Percentiles rank a stretch among this genome's conserved stretches.
phyloP scores from a whole-genome alignment of 139 green algal species.

The Yamagishiella unicocca region DNA sequence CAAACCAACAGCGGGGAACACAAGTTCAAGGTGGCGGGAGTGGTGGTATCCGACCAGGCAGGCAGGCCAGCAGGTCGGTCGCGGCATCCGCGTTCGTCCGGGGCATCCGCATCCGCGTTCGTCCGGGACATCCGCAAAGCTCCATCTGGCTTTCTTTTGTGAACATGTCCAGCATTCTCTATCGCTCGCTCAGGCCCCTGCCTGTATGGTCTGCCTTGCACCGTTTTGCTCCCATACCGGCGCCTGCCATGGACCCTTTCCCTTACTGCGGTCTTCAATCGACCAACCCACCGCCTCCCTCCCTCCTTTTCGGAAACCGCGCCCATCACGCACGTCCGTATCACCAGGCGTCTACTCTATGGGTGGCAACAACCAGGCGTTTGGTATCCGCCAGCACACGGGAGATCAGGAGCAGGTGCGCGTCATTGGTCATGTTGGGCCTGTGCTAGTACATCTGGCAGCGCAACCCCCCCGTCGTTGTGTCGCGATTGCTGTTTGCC shows the following conservation, averaged over 20 bases:
- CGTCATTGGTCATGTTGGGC: too few relatives aligned
- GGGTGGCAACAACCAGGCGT: background rate
- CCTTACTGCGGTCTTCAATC: background rate
- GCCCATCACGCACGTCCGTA: background rate
- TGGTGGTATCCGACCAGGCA: background rate
- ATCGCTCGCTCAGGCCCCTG: too few relatives aligned
- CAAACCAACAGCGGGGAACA: background rate
- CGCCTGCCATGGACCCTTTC: background rate
- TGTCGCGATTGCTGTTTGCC: too few relatives aligned
- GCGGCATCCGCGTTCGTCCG: background rate
- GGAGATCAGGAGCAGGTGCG: background rate
- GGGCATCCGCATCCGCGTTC: background rate
- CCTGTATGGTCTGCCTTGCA: background rate
- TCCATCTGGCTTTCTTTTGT: background rate
- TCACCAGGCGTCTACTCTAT: background rate
- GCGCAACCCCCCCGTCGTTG: too few relatives aligned
- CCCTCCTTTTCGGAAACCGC: background rate
- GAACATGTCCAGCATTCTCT: too few relatives aligned
- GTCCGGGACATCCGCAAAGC: background rate
- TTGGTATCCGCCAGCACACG: background rate
- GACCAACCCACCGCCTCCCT: background rate
- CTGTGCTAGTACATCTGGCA: too few relatives aligned
- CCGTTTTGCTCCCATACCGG: too few relatives aligned
- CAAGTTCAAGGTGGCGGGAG: slow-evolving; percentile 8
- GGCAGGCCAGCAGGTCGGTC: background rate